Conservation (phyloP, 257 asterid species). For the Solanum piurae region DNA sequence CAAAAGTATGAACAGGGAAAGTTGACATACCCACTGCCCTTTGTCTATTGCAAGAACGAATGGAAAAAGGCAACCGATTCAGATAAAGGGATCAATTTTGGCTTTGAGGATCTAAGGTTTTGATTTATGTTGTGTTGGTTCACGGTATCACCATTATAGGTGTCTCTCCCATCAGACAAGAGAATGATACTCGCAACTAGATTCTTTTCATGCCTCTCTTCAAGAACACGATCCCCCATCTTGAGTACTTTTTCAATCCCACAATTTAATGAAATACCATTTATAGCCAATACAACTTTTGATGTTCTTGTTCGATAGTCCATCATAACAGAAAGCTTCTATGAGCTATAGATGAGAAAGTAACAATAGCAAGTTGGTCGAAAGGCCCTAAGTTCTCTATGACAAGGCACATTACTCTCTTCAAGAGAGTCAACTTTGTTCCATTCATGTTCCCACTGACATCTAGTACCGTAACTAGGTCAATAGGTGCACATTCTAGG, state of each 20-base stretch:
- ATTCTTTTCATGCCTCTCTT: constrained; percentile 2
- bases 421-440: constrained; percentile 12
- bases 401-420: constrained; percentile 13
- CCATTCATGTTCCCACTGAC: constrained; percentile 32
- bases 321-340: constrained; percentile 5
- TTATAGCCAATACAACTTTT: constrained; percentile 7
- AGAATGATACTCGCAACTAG: neutral
- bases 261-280: neutral
- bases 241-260: constrained; percentile 15
- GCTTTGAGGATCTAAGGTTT: neutral
- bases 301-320: constrained; percentile 19
- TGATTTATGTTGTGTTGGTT: neutral
- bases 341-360: constrained; percentile 8
- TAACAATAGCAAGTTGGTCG: constrained; percentile 16
- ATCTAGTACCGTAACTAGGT: constrained; percentile 26
- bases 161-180: constrained; percentile 31
- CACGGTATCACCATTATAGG: neutral
- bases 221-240: constrained; percentile 18
- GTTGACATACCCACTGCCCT: neutral
- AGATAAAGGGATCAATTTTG: constrained; percentile 3
- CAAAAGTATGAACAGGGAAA: constrained; percentile 10
- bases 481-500: constrained; percentile 16
- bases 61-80: constrained; percentile 5
- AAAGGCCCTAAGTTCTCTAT: neutral
- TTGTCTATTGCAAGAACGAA: neutral